Percentiles rank a stretch among this genome's conserved stretches.
Conservation (phyloP, 2,329 filamentous ascomycete species). For the Cladobotryum protrusum region DNA sequence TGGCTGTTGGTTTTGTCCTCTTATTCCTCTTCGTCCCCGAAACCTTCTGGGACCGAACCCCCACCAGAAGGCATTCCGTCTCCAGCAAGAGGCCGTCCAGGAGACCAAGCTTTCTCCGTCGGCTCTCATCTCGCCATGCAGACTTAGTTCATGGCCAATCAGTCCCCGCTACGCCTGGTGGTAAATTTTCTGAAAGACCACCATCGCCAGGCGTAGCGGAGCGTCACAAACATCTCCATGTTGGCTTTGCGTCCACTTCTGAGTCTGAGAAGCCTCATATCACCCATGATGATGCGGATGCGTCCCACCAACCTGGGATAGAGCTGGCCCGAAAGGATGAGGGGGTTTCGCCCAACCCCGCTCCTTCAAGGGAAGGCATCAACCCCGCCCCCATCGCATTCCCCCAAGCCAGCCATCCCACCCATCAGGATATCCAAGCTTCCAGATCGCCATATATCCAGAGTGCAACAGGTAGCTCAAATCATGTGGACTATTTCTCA, state of each 20-base stretch:
- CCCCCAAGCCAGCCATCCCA: conserved; percentile 1
- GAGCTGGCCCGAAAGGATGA: no score
- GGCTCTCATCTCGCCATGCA: conserved; percentile 39
- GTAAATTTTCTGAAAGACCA: conserved; percentile 5
- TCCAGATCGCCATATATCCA: conserved; percentile 6
- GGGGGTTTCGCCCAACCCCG: no score
- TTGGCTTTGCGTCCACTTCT: conserved; percentile 25
- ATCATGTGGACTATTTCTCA: conserved; percentile 19
- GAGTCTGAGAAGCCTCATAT: background rate
- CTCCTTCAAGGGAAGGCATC: no score
- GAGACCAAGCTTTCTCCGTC: conserved; percentile 41
- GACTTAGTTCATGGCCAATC: conserved; percentile 10
- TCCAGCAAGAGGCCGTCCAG: conserved; percentile 38
- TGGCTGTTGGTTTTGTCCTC: conserved; percentile 61
- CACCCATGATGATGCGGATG: background rate
- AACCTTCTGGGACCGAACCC: conserved; percentile 89
- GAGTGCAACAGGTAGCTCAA: conserved; percentile 14
- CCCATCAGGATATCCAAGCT: background rate
- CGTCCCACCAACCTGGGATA: background rate
- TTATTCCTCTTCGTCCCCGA: conserved; percentile 91
- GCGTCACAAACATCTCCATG: conserved; percentile 24
- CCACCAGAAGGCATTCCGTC: conserved; percentile 32
- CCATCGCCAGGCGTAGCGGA: conserved; percentile 14
- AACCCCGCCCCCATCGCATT: background rate
- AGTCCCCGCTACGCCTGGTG: conserved; percentile 4